Base-by-base conservation (phyloP, 2,329 filamentous ascomycete genomes). In the Incumbomyces lentus region DNA sequence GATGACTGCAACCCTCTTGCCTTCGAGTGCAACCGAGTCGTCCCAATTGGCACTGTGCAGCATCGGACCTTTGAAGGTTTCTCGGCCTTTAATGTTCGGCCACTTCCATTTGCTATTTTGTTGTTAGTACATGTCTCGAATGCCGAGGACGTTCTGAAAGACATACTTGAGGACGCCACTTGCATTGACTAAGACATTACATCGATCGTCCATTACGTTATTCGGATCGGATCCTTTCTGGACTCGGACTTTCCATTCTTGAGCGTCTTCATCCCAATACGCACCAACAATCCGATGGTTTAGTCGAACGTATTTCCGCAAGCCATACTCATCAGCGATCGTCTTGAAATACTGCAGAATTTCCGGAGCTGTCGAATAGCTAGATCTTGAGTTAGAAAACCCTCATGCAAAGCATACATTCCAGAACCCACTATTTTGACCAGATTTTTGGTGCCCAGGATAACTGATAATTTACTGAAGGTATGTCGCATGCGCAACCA, bases 81-180 rank as follows among this genome's bases (percentile, higher is more conserved):
- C 43, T 2, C 66, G 50, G 2, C 65, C 64, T 2, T 51, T 48
- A 19, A 67, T 63, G 2, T 56, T 48, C 2, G 65, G 64, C 62
- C n/a, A 32, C 22, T 26, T 26, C 22, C 22, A 26, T 26, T 26
- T 26, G 8, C 22, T 26, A 5, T 26, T 26, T 8, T 4, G 8
- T 4, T 26, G 8, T 26, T 26, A 26, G 22, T 8, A 26, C 22
- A 26, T 4, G 22, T 26, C 4, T 26, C 22, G 22, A 26, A 26
- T 26, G 22, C 8, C 8, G 22, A 26, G n/a, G n/a, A 5, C 22
- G 22, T 5, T 26, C 22, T 26, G 22, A 8, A 26, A 8, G 22
- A 26, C 22, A 50, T 49, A 44, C 42, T 59, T 61, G 11, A 61
- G 49, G 13, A 56, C 50, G 2, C 59, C 59, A 14, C 49, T 49